Evolutionary conservation across 768 basidiomycete species (phyloP), one percentile per base, ranked within the genome.

Genomic region (Phlebiopsis flavidoalba): DNA sequence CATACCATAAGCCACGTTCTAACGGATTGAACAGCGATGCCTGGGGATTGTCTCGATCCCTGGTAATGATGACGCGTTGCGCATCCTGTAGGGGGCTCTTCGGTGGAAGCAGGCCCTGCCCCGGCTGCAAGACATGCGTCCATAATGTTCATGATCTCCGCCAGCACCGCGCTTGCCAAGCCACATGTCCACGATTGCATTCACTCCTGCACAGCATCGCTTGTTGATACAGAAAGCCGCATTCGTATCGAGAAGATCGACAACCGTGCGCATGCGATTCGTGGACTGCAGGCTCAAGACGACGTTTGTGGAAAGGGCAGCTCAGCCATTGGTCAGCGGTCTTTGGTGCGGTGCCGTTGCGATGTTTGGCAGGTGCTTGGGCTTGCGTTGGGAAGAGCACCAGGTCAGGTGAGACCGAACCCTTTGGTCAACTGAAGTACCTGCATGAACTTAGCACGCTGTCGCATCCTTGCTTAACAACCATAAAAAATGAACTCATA

Each of bases 41-140:
- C 76, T 88, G 8, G 88, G 89, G 6, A 86, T 89, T 59, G 88
- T 90, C 57, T 75, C 88, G 17, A 91, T 89, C 58, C 88, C 89
- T 0, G 91, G 92, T 4, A n/a, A 93, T 92, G 91, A 93, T 95
- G 90, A 92, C 90, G n/a, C 0, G 93, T 93, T 64, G 91, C 93
- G 5, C n/a, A 88, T 95, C 63, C 84, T 95, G n/a, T 14, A n/a
- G 94, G 91, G 12, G 93, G 93, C 0, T 83, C 89, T 11, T 86
- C 87, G 31, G 89, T 95, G 45, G 80, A 91, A n/a, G 19, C 91
- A 93, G 72, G 94, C 94, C 0, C 90, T n/a, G n/a, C n/a, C 91
- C 1, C 84, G 86, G 55, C 75, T 95, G 17, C 94, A 95, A 66
- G n/a, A n/a, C n/a, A 94, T 94, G 88, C n/a, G 86, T 95, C n/a